Base-by-base conservation (phyloP, 2,329 filamentous ascomycete genomes). In the Talaromyces rugulosus region DNA sequence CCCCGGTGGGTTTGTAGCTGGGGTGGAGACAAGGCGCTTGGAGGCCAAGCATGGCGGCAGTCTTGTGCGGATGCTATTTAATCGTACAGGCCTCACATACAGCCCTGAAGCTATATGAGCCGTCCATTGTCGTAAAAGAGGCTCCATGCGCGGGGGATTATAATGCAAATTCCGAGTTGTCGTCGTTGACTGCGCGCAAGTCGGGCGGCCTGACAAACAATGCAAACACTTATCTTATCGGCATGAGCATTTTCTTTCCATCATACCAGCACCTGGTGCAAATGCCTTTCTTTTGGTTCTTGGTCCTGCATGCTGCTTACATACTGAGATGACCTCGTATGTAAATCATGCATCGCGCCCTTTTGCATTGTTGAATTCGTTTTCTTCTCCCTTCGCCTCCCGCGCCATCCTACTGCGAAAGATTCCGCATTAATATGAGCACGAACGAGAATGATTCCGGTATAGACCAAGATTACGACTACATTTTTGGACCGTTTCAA, bases 141-240 rank as follows among this genome's bases (percentile, higher is more conserved):
- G 63, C 59, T 72, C 72, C 73, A 76, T 76, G 53, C 63, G 67
- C 63, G 67, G 31, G 60, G 60, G 36, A 9, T 16, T n/a, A 30
- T n/a, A 30, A 18, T 44, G 33, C 14, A 27, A 31, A 5, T 5
- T 53, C 11, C 23, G 14, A 16, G 7, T 16, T 30, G 16, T 16
- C 28, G 7, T n/a, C 40, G 14, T 55, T 12, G 50, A n/a, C 6
- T 23, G 27, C 56, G 52, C 42, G 5, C 14, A 30, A 47, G n/a
- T 34, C 52, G 56, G 51, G 56, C 60, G 56, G 55, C 31, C 27
- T 60, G 57, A 56, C 74, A 78, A 78, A 77, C 74, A 71, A 50
- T 69, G 69, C 76, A 78, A 78, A 77, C 74, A 70, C 55, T 56
- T 55, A 54, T 58, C 70, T 52, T 31, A 28, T 53, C 30, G 30